These are phyloP conservation scores for Colletotrichum gloeosporioides DNA, from an alignment of 2,329 filamentous ascomycete genomes.

Conservation along the genomic window DNA sequence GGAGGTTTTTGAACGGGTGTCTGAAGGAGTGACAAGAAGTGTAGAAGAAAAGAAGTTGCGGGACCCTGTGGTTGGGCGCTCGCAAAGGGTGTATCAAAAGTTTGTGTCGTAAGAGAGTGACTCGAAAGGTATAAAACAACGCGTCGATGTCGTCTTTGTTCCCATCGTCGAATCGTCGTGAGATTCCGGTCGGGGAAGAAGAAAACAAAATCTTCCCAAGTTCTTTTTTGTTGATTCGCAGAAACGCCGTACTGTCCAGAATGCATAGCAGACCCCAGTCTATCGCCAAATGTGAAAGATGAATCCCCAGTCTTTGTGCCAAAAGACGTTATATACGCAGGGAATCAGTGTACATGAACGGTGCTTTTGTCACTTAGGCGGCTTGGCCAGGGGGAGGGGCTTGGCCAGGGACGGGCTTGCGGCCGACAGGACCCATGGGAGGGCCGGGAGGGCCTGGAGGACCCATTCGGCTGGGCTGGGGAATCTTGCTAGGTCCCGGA, in stretches of 20 bases:
- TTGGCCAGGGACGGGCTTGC: constrained; percentile 60
- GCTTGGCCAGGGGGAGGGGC: constrained; percentile 39
- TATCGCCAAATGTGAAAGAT: constrained; percentile 23
- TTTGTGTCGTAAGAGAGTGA: constrained; percentile 22
- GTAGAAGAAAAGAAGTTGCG: constrained; percentile 25
- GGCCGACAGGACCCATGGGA: constrained; percentile 48
- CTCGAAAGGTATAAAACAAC: constrained; percentile 21
- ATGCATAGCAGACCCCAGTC: constrained; percentile 19
- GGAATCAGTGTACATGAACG: neutral
- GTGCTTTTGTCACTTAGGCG: neutral
- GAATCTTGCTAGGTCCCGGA: constrained; percentile 50
- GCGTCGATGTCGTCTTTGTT: constrained; percentile 5
- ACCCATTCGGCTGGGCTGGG: constrained; percentile 43
- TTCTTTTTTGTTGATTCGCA: constrained; percentile 17
- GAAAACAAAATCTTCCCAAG: neutral
- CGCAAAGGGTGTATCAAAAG: constrained; percentile 27
- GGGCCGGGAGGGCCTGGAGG: constrained; percentile 23
- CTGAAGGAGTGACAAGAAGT: constrained; percentile 39
- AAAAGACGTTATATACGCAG: constrained; percentile 19
- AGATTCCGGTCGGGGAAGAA: constrained; percentile 4
- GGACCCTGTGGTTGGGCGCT: neutral
- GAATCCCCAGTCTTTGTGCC: constrained; percentile 14
- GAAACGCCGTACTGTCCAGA: constrained; percentile 25
- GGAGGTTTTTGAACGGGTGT: neutral
- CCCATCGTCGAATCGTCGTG: constrained; percentile 8